Conservation (phyloP, 805 yeast species). For the Starmerella cellae region DNA sequence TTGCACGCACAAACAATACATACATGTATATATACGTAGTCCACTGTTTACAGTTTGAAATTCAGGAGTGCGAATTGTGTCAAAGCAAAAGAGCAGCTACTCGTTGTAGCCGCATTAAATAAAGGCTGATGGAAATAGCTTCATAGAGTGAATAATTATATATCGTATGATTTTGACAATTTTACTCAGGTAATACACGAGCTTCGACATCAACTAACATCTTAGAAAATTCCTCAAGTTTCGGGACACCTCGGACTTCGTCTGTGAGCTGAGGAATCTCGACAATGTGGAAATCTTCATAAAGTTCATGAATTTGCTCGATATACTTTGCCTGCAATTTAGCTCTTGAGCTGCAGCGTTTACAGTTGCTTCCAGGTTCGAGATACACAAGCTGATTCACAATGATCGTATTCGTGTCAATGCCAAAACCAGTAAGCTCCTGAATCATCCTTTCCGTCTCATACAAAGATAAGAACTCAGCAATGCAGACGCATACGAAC, state of each 20-base stretch:
- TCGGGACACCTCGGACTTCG: conserved; percentile 87
- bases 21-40: no score
- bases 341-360: conserved; percentile 83
- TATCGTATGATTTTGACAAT: not conserved
- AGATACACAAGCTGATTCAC: conserved; percentile 89
- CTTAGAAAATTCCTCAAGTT: conserved; percentile 68
- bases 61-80: no score
- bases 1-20: no score
- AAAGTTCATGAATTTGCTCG: conserved; percentile 88
- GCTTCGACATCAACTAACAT: conserved; percentile 72
- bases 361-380: conserved; percentile 55
- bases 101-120: no score
- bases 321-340: conserved; percentile 91
- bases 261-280: conserved; percentile 90
- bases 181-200: not conserved
- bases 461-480: conserved; percentile 88
- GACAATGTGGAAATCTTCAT: conserved; percentile 92
- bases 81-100: no score
- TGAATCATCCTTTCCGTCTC: conserved; percentile 97
- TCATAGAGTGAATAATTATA: not conserved
- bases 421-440: conserved; percentile 83
- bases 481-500: conserved; percentile 84
- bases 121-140: no score
- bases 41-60: no score
- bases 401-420: conserved; percentile 93